Evolutionary conservation across 2,329 filamentous ascomycete genomes (phyloP), one percentile per base, ranked within the genome.

Genomic region (Botryotinia convoluta): DNA sequence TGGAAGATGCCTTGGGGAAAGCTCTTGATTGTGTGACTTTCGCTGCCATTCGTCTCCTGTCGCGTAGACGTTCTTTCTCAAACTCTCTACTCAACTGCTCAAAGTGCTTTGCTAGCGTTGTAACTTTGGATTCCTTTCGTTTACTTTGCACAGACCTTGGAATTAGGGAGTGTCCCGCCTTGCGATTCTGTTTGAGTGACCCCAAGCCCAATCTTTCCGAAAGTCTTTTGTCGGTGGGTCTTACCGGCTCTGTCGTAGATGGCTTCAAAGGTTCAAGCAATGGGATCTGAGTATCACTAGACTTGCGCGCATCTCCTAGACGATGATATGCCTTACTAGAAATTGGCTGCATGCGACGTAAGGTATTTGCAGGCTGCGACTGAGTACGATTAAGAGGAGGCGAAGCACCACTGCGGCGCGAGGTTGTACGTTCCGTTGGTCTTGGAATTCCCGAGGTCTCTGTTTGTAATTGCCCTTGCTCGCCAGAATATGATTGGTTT

Each of bases 11-110:
- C 76, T 96, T 89, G 32, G 96, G 95, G 81, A 95, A 95, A 0
- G 94, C 93, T 75, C 95, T 89, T 22, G 93, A 93, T 81, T 87
- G 86, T 61, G 89, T 87, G 80, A 92, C 90, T 79, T 91, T 94
- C 63, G 93, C 92, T 39, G 93, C 93, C 74, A 93, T 87, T 81
- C 94, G 92, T 78, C 91, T 92, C 76, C 93, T 90, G 81, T 98
- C 95, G 67, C 93, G 91, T 77, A 97, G 89, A 62, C 96, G 89
- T 83, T 99, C 95, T 79, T 95, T 97, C 69, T 81, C 80, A 77
- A 99, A 99, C 80, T 99, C 97, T 37, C 95, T 91, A 78, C 94
- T 98, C 73, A 99, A 86, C 81, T 98, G 95, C 82, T 99, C 97
- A 80, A 99, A 98, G 81, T 98, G 96, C 78, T 93, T 93, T 29